Evolutionary conservation across 441 rosid species (phyloP).

Genomic region (Eutrema salsugineum): DNA sequence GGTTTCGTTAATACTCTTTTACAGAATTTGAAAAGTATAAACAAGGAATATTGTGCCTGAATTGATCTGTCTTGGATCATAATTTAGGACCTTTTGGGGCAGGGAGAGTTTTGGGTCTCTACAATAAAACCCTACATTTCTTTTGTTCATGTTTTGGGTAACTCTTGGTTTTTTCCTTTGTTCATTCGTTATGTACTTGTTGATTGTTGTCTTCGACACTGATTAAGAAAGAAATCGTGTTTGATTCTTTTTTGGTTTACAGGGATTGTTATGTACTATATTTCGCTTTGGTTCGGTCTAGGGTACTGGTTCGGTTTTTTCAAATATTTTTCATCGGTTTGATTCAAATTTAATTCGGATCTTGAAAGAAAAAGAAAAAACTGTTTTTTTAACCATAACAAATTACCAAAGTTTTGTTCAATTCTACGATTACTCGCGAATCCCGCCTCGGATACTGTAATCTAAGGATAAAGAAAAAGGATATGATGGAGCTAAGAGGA

Average conservation of each 20-base stretch:
- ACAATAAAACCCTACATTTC: slow-evolving; percentile 1
- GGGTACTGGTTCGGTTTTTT: neutral
- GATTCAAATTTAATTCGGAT: too few species aligned
- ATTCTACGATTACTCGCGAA: neutral
- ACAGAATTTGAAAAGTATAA: neutral
- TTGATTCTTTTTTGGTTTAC: neutral
- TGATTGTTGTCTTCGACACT: neutral
- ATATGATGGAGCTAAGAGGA: slow-evolving; percentile 14
- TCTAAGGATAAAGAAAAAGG: neutral
- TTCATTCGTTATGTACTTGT: neutral
- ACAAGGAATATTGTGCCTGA: too few species aligned
- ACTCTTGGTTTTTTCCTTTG: too few species aligned
- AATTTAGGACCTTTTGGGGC: neutral
- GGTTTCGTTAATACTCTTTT: neutral
- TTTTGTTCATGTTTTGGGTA: too few species aligned
- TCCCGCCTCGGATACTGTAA: slow-evolving; percentile 21
- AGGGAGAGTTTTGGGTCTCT: slow-evolving; percentile 1
- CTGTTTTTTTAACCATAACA: neutral
- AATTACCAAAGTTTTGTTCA: neutral
- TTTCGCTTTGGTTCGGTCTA: too few species aligned
- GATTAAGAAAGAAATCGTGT: neutral
- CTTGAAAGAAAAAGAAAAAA: too few species aligned
- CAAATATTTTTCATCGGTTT: too few species aligned
- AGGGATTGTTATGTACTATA: neutral
- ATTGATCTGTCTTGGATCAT: neutral